These are phyloP conservation scores for Esteya vermicola DNA, from an alignment of 2,329 filamentous ascomycete genomes.

Conservation along the genomic window DNA sequence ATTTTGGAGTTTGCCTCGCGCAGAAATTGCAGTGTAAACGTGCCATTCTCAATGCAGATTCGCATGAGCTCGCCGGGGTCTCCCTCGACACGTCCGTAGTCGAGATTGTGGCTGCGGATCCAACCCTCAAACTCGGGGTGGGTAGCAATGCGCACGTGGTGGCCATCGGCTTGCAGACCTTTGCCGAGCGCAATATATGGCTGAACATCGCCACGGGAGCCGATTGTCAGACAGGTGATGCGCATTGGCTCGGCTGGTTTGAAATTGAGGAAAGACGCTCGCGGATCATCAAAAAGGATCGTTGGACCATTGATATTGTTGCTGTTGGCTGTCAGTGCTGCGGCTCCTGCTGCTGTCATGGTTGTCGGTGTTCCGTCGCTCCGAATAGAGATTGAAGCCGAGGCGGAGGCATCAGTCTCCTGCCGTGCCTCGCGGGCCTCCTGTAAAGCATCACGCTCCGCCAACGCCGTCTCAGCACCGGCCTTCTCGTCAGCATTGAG, in stretches of 20 bases:
- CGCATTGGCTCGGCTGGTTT: constrained; percentile 67
- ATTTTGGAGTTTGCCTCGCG: constrained; percentile 78
- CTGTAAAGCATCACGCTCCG: constrained; percentile 68
- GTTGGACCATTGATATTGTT: constrained; percentile 36
- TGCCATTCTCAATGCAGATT: constrained; percentile 91
- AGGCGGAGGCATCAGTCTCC: no score
- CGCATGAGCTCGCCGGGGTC: constrained; percentile 92
- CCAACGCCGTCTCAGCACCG: constrained; percentile 59
- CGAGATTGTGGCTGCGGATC: constrained; percentile 87
- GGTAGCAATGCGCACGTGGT: constrained; percentile 76
- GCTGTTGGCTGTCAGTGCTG: neutral
- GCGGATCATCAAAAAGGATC: constrained; percentile 79
- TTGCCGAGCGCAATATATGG: constrained; percentile 96
- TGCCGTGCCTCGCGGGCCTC: constrained; percentile 43
- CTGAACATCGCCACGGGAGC: constrained; percentile 89
- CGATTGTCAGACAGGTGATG: constrained; percentile 90
- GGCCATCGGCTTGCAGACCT: constrained; percentile 73
- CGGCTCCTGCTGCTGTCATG: neutral
- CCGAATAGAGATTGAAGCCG: no score
- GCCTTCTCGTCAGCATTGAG: constrained; percentile 55
- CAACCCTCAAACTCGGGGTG: constrained; percentile 81
- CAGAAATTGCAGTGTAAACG: constrained; percentile 87
- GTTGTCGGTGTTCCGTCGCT: constrained; percentile 29
- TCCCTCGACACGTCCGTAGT: constrained; percentile 76
- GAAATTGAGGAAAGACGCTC: constrained; percentile 79